Evolutionary conservation across 352 stramenopile species (phyloP).

Genomic region (Aphanomyces stellatus): DNA sequence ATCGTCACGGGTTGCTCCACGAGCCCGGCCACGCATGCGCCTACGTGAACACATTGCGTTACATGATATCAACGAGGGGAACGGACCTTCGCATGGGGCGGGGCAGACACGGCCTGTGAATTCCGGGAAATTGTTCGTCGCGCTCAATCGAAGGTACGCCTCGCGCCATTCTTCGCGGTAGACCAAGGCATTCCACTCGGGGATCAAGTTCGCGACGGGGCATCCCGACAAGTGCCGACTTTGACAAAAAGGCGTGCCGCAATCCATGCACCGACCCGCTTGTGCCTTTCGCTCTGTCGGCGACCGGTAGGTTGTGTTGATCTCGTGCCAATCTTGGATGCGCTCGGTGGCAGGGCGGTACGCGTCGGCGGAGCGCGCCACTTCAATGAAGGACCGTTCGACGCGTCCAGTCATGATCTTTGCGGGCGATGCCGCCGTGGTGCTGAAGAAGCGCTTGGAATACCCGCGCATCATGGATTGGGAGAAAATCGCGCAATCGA

Average conservation of each 20-base stretch:
- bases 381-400: conserved; percentile 74
- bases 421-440: neutral
- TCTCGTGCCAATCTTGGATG: conserved; percentile 96
- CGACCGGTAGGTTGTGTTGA: conserved; percentile 89
- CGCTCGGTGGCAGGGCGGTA: conserved; percentile 91
- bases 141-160: conserved; percentile 93
- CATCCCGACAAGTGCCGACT: conserved; percentile 91
- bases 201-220: conserved; percentile 97
- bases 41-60: too few species aligned
- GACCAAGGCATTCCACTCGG: conserved; percentile 98
- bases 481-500: too few species aligned
- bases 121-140: conserved; percentile 99
- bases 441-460: neutral
- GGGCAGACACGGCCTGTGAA: conserved; percentile 97
- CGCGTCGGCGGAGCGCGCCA: conserved; percentile 79
- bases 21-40: conserved; percentile 91
- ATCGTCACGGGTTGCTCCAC: conserved; percentile 96
- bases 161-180: conserved; percentile 96
- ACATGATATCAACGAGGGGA: too few species aligned
- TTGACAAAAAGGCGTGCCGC: conserved; percentile 97
- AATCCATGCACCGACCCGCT: conserved; percentile 98
- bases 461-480: too few species aligned
- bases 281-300: conserved; percentile 87
- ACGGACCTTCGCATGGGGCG: conserved; percentile 90
- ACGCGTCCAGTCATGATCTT: conserved; percentile 9